phyloP scores from a whole-genome alignment of 2,329 filamentous ascomycete species.

The Fusarium siculi region DNA sequence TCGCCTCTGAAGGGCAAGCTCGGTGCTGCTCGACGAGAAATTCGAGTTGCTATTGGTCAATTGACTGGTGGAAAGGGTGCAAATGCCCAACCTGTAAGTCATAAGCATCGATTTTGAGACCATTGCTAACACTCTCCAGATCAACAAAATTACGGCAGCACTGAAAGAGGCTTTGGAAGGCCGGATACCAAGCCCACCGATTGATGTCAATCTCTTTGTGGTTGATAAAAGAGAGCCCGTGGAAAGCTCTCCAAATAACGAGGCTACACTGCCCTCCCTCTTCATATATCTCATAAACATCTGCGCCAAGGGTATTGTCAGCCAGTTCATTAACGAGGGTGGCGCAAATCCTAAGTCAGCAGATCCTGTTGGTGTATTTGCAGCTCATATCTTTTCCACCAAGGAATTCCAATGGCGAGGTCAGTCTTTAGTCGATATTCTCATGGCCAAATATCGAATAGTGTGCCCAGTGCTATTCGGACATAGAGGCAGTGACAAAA shows the following conservation, averaged over 20 bases:
- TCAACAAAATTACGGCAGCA: conserved; percentile 50
- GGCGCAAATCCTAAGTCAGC: conserved; percentile 72
- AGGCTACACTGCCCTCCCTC: conserved; percentile 67
- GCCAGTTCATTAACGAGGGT: conserved; percentile 75
- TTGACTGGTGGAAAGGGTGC: conserved; percentile 72
- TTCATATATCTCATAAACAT: conserved; percentile 82
- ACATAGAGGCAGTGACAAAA: conserved; percentile 79
- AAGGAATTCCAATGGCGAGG: conserved; percentile 74
- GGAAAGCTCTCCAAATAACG: conserved; percentile 64
- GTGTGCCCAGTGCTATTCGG: conserved; percentile 89
- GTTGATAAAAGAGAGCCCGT: conserved; percentile 56
- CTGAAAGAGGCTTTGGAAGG: conserved; percentile 66
- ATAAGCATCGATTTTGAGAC: not conserved
- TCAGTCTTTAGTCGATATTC: conserved; percentile 78
- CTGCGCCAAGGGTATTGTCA: conserved; percentile 77
- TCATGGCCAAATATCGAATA: conserved; percentile 85
- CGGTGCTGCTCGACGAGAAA: conserved; percentile 76
- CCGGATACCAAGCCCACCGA: conserved; percentile 60
- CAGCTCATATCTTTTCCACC: conserved; percentile 78
- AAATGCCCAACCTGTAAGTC: conserved; percentile 60
- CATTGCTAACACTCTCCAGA: conserved; percentile 43
- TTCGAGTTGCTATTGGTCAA: conserved; percentile 79
- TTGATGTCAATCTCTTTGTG: conserved; percentile 67
- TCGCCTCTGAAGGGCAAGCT: conserved; percentile 70
- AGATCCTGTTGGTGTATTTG: conserved; percentile 82